Base-by-base conservation (phyloP, 2,329 filamentous ascomycete species). In the Venturia asperata region DNA sequence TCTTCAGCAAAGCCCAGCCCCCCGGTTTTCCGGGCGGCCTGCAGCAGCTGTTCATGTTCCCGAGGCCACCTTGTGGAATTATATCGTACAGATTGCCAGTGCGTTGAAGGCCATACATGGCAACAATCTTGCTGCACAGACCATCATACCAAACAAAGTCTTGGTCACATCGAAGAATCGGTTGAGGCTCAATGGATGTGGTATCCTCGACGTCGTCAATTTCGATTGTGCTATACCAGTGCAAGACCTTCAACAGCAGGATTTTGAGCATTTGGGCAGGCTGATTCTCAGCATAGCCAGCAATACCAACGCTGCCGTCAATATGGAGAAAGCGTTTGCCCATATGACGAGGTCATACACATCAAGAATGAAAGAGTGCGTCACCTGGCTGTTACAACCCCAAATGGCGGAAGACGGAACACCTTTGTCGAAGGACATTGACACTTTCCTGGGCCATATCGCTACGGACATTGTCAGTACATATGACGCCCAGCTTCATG, bases 91-190 rank as follows among this genome's bases (percentile, higher is more conserved):
- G 75, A 88, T 99, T 67, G 87, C 91, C 47, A 94, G 89, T 68
- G 94, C 91, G 0, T 79, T 99, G 43, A 93, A 91, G 73, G 84
- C 89, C 0, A 93, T 99, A 47, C 94, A 99, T 73, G 82, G 83
- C 15, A 85, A 83, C 65, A 89, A 90, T 24, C 81, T 97, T 49
- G 93, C 94, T 27, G 93, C 92, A 45, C 85, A 92, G 61, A 88
- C 93, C 63, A 86, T 99, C 58, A 91, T 94, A 66, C 83, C 90
- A 15, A 93, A 86, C 76, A 97, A 97, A 75, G 87, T 99, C 66
- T 83, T 99, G 19, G 74, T 97, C 27, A 97, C 93, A 0, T 89
- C 91, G 56, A 96, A 93, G 77, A 94, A 93, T 72, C 88, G 92
- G 41, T 85, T 99, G 68, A 87, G 93, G 41, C 81, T 99, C 52